Conservation (phyloP, 2,329 filamentous ascomycete genomes). For the Sarocladium brachiariae region DNA sequence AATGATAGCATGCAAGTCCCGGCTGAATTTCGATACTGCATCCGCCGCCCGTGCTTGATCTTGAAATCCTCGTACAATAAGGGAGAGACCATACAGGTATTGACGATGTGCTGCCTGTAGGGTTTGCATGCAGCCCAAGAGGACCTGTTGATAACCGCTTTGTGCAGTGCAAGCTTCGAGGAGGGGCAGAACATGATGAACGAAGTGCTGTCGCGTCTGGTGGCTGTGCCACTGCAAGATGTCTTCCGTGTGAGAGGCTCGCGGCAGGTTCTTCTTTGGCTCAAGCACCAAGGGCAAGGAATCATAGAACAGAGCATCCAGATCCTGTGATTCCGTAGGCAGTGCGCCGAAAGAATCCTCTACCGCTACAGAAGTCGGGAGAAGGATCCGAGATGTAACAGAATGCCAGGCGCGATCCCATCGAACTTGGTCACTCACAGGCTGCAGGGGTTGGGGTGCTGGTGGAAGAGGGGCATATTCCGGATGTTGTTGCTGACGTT, state of each 20-base stretch:
- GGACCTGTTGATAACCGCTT: conserved; percentile 36
- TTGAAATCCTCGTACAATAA: conserved; percentile 42
- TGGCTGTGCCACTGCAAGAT: conserved; percentile 54
- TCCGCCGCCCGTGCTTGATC: conserved; percentile 27
- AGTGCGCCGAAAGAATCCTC: conserved; percentile 48
- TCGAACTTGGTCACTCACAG: conserved; percentile 42
- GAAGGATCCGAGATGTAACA: conserved; percentile 50
- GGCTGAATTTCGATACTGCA: conserved; percentile 44
- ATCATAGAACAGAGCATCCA: conserved; percentile 39
- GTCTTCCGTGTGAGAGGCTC: conserved; percentile 47
- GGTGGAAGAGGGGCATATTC: conserved; percentile 14
- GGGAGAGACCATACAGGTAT: conserved; percentile 47
- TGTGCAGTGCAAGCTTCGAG: conserved; percentile 40
- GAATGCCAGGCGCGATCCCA: conserved; percentile 58
- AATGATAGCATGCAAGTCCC: conserved; percentile 58
- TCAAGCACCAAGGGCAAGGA: conserved; percentile 48
- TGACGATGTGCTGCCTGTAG: conserved; percentile 53
- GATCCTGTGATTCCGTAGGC: conserved; percentile 33
- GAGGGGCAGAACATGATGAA: conserved; percentile 51
- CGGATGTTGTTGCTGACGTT: conserved; percentile 2
- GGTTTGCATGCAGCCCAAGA: conserved; percentile 47
- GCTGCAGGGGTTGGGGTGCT: conserved; percentile 7
- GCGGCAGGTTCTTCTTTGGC: conserved; percentile 37
- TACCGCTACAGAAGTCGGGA: conserved; percentile 47
- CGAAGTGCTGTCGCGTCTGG: conserved; percentile 54